Conservation (phyloP, 352 stramenopile genomes). For the Phytophthora lateralis region DNA sequence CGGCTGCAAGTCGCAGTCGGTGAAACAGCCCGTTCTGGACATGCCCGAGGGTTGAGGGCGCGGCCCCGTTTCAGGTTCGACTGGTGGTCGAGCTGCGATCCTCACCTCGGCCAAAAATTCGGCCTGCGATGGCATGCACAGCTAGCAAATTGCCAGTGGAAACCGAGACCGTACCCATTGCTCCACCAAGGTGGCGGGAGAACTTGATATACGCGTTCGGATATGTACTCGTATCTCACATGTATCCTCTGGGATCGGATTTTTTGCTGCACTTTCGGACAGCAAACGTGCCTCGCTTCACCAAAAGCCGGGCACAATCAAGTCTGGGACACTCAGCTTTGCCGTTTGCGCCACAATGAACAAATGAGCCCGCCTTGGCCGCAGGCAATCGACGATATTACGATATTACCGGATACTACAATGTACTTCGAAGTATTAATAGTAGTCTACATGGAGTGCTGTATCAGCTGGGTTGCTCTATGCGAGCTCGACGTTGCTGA, state of each 20-base stretch:
- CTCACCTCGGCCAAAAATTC: constrained; percentile 4
- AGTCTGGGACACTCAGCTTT: neutral
- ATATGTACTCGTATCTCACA: constrained; percentile 7
- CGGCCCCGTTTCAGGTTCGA: constrained; percentile 1
- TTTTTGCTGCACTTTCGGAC: constrained; percentile 3
- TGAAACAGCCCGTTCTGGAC: constrained; percentile 23
- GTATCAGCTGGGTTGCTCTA: constrained; percentile 14
- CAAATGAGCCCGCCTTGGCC: constrained; percentile 1
- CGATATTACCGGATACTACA: neutral
- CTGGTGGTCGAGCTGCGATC: constrained; percentile 9
- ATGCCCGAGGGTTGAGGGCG: neutral
- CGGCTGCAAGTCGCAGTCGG: constrained; percentile 5
- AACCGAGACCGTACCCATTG: constrained; percentile 4
- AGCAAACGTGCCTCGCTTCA: neutral
- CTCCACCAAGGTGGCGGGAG: constrained; percentile 11
- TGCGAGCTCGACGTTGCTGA: neutral
- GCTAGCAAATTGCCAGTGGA: neutral
- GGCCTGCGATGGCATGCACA: too few relatives aligned
- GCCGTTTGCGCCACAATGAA: neutral
- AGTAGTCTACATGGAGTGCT: neutral
- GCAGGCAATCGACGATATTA: constrained; percentile 1
- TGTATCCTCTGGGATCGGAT: constrained; percentile 7
- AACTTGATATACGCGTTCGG: constrained; percentile 18
- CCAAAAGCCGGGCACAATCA: neutral
- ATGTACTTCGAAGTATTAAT: too few relatives aligned